Evolutionary conservation across 345 rosid species (phyloP).

Genomic region (Boechera divaricarpa): DNA sequence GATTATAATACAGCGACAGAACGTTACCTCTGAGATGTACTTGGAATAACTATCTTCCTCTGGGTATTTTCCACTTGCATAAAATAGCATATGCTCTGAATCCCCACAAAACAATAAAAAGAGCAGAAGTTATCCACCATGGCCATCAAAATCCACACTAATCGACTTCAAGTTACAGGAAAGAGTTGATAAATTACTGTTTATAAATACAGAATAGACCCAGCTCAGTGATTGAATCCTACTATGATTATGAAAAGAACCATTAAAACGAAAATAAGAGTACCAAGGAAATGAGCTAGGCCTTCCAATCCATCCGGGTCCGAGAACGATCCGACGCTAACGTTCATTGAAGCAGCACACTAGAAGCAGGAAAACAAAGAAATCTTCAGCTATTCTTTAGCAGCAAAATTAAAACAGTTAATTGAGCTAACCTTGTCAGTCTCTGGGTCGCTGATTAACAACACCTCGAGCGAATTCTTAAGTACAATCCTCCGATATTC

Average conservation of each 20-base stretch:
- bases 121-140: not conserved
- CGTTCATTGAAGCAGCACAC: conserved; percentile 95
- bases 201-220: not conserved
- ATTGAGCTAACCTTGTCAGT: conserved; percentile 67
- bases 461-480: conserved; percentile 68
- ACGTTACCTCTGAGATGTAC: conserved; percentile 70
- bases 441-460: conserved; percentile 81
- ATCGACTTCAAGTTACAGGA: not conserved
- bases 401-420: not conserved
- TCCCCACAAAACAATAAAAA: conserved; percentile 7
- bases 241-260: not conserved
- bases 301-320: conserved; percentile 89
- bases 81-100: conserved; percentile 89
- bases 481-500: conserved; percentile 71
- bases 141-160: conserved; percentile 9
- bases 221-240: not conserved
- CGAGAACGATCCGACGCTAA: conserved; percentile 71
- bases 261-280: not conserved
- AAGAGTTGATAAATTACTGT: not conserved
- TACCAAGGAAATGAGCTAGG: conserved; percentile 94
- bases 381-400: not conserved
- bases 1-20: not conserved
- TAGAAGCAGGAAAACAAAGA: conserved; percentile 28
- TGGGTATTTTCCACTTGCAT: conserved; percentile 90
- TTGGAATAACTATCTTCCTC: conserved; percentile 78